A percentile compares a stretch with the other conserved stretches of the same genome.
Evolutionary conservation across 345 rosid species (phyloP).

Genomic region (Ceriops decandra): DNA sequence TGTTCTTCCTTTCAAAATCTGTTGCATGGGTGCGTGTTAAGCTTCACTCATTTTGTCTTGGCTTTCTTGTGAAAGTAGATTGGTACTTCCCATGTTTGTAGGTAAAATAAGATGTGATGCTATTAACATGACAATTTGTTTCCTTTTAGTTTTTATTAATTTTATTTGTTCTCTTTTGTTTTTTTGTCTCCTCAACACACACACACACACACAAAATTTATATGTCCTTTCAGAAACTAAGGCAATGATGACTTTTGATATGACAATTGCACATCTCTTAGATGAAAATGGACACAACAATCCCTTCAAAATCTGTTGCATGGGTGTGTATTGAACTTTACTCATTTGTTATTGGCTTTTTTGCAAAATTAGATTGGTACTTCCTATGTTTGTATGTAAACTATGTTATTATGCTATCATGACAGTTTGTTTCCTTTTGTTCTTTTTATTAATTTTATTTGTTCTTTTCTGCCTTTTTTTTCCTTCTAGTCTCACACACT

Average conservation of each 20-base stretch:
- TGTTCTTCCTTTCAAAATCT: slow-evolving; percentile 72
- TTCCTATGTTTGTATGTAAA: neutral
- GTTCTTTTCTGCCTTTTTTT: no score
- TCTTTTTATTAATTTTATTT: no score
- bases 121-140: neutral
- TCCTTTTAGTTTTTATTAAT: neutral
- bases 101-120: neutral
- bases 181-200: no score
- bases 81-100: neutral
- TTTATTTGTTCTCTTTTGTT: no score
- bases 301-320: slow-evolving; percentile 59
- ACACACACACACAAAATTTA: no score
- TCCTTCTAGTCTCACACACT: no score
- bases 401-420: neutral
- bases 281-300: slow-evolving; percentile 54
- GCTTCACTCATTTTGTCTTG: neutral
- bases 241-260: no score
- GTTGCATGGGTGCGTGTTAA: slow-evolving; percentile 47
- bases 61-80: neutral
- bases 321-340: slow-evolving; percentile 36
- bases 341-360: neutral
- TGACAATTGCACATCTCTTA: no score
- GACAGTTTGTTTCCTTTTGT: neutral
- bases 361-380: neutral
- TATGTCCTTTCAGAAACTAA: no score